Percentiles rank a stretch among this genome's conserved stretches.
Evolutionary conservation across 495 filamentous ascomycete genomes (phyloP).

Genomic region (Daldinia concentrica): DNA sequence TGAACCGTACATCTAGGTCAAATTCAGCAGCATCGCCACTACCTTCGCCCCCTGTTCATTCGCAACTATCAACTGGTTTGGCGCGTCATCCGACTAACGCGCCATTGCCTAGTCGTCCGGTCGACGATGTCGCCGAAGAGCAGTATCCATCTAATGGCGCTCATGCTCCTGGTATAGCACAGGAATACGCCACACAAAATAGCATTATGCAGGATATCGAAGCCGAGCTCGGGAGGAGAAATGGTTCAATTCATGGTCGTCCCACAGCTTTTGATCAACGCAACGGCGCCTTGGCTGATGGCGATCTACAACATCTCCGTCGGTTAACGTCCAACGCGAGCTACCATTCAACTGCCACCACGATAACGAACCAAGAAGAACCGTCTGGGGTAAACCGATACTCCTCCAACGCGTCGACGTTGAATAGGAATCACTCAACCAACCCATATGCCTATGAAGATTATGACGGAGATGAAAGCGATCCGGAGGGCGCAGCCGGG

Average conservation of each 20-base stretch:
- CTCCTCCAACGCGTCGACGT: constrained; percentile 60
- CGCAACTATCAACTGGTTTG: constrained; percentile 48
- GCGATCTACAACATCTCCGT: constrained; percentile 54
- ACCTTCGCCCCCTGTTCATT: constrained; percentile 51
- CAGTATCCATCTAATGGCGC: constrained; percentile 48
- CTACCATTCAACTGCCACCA: constrained; percentile 62
- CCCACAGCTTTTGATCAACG: constrained; percentile 47
- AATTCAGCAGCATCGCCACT: constrained; percentile 54
- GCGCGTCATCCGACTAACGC: constrained; percentile 64
- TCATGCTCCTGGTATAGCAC: constrained; percentile 21
- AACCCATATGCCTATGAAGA: constrained; percentile 46
- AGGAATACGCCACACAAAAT: constrained; percentile 57
- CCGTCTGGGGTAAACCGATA: constrained; percentile 51
- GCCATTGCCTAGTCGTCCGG: constrained; percentile 62
- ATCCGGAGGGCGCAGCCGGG: constrained; percentile 89
- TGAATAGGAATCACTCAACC: constrained; percentile 53
- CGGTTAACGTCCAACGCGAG: constrained; percentile 48
- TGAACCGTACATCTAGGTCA: constrained; percentile 52
- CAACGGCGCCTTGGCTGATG: constrained; percentile 54
- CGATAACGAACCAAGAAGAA: constrained; percentile 46
- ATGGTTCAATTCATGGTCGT: constrained; percentile 33
- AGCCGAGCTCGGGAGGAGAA: constrained; percentile 54
- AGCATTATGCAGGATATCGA: constrained; percentile 64
- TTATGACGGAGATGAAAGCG: constrained; percentile 73
- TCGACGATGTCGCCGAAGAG: constrained; percentile 54